These are phyloP conservation scores for Eucalyptus marginata DNA, from an alignment of 345 rosid genomes.

Conservation along the genomic window DNA sequence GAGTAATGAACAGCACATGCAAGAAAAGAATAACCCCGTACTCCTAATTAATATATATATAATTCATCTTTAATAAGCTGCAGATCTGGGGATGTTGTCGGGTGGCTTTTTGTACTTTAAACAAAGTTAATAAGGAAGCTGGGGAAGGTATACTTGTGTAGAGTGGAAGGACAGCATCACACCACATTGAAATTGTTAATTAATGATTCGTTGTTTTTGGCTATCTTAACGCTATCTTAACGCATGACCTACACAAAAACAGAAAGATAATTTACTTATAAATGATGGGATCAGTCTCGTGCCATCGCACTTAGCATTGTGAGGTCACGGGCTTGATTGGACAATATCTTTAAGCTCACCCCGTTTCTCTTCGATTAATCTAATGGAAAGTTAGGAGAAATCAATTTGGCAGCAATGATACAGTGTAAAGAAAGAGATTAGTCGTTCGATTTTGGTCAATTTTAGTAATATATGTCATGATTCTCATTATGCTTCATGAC, in stretches of 20 bases:
- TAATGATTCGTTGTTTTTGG: neutral
- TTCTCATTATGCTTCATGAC: neutral
- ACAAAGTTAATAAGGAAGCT: neutral
- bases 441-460: neutral
- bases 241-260: neutral
- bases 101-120: neutral
- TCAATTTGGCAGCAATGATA: neutral
- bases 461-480: neutral
- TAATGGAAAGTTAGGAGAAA: neutral
- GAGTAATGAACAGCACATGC: constrained; percentile 22
- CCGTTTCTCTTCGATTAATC: neutral
- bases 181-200: neutral
- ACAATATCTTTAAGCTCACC: neutral
- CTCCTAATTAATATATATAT: neutral
- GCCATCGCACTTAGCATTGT: neutral
- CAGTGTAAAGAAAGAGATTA: neutral
- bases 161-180: neutral
- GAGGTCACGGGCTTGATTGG: neutral
- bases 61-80: neutral
- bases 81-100: constrained; percentile 20
- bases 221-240: neutral
- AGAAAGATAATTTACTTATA: neutral
- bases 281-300: neutral
- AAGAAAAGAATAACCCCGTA: constrained; percentile 6
- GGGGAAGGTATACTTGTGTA: neutral